Percentiles rank a stretch among this genome's conserved stretches.
These are phyloP conservation scores for Penicillium malachiteum DNA, from an alignment of 495 filamentous ascomycete species.

Conservation along the genomic window DNA sequence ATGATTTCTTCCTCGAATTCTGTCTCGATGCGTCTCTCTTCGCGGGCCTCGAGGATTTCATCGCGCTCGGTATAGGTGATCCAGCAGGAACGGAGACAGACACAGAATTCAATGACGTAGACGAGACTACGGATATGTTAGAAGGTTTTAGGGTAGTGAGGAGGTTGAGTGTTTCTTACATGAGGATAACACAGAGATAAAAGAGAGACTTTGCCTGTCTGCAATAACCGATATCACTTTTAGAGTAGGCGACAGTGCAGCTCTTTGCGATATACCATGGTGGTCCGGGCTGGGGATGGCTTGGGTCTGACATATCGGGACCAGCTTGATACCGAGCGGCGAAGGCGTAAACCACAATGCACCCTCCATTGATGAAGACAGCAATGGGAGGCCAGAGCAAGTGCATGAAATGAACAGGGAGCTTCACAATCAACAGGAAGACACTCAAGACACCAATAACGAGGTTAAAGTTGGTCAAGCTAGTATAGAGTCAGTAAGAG, in stretches of 20 bases:
- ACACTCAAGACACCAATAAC: slow-evolving; percentile 71
- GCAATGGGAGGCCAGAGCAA: slow-evolving; percentile 70
- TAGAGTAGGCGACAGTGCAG: slow-evolving; percentile 62
- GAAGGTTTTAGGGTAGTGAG: neutral
- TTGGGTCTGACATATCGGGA: slow-evolving; percentile 73
- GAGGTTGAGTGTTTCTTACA: slow-evolving; percentile 53
- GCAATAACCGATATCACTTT: slow-evolving; percentile 64
- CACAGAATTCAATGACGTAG: slow-evolving; percentile 54
- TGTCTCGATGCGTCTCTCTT: slow-evolving; percentile 42
- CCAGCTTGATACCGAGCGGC: slow-evolving; percentile 73
- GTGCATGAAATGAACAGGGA: slow-evolving; percentile 66
- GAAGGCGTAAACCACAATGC: slow-evolving; percentile 64
- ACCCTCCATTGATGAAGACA: slow-evolving; percentile 53
- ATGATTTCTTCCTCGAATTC: slow-evolving; percentile 46
- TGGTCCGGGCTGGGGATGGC: slow-evolving; percentile 62
- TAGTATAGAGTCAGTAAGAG: slow-evolving; percentile 32
- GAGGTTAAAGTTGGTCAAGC: slow-evolving; percentile 77
- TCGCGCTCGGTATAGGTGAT: slow-evolving; percentile 49
- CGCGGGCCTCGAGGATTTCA: slow-evolving; percentile 31
- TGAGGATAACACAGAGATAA: slow-evolving; percentile 65
- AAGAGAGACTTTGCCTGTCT: slow-evolving; percentile 73
- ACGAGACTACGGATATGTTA: slow-evolving; percentile 43
- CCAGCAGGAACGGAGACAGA: slow-evolving; percentile 62
- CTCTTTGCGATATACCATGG: slow-evolving; percentile 83
- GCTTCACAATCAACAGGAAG: slow-evolving; percentile 54